Percentiles rank a stretch among this genome's conserved stretches.
These are phyloP conservation scores for Chalara sp. DNA, from an alignment of 2,329 filamentous ascomycete genomes.

Conservation along the genomic window DNA sequence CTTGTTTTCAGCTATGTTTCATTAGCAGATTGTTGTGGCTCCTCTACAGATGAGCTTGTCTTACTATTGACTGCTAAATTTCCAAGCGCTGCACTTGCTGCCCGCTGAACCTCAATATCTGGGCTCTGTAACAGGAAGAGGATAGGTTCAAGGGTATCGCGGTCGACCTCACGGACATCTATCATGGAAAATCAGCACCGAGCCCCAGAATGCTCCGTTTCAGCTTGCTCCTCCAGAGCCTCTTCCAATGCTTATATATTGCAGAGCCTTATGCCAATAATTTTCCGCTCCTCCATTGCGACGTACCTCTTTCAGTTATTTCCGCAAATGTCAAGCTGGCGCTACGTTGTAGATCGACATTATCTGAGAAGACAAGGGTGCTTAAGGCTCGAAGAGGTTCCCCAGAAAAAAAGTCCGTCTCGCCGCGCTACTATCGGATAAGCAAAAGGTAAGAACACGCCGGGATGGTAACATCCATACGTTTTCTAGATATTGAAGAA, in stretches of 20 bases:
- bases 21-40: slow-evolving; percentile 35
- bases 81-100: slow-evolving; percentile 89
- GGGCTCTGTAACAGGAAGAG: slow-evolving; percentile 89
- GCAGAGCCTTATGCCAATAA: too few relatives aligned
- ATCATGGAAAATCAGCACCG: slow-evolving; percentile 14
- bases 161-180: slow-evolving; percentile 97
- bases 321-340: slow-evolving; percentile 98
- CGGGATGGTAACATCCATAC: slow-evolving; percentile 39
- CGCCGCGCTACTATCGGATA: slow-evolving; percentile 56
- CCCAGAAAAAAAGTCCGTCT: slow-evolving; percentile 97
- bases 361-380: slow-evolving; percentile 96
- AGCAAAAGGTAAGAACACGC: slow-evolving; percentile 6
- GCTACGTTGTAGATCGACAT: slow-evolving; percentile 94
- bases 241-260: too few relatives aligned
- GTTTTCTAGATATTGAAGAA: slow-evolving; percentile 94
- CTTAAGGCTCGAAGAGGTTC: slow-evolving; percentile 89
- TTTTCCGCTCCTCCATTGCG: background rate
- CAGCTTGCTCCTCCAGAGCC: too few relatives aligned
- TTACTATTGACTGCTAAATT: slow-evolving; percentile 96
- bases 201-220: too few relatives aligned
- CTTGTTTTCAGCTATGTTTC: slow-evolving; percentile 82
- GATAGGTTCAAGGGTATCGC: slow-evolving; percentile 92
- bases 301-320: slow-evolving; percentile 91
- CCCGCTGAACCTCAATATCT: slow-evolving; percentile 94
- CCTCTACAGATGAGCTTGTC: slow-evolving; percentile 28